These are phyloP conservation scores for Euphorbia peplus DNA, from an alignment of 345 rosid species.

Conservation along the genomic window DNA sequence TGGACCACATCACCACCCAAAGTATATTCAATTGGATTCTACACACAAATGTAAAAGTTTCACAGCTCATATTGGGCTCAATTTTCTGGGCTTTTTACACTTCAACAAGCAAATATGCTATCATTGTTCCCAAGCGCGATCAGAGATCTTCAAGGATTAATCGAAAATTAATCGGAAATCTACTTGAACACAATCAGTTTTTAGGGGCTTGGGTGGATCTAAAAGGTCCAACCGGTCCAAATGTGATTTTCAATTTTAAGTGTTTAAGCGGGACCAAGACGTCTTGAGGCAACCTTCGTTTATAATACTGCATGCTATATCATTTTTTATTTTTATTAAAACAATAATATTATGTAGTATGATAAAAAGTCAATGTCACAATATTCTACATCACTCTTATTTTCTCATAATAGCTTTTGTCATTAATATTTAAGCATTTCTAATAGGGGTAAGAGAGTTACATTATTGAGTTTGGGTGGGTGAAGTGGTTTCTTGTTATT, in stretches of 20 bases:
- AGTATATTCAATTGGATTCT: background rate
- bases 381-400: background rate
- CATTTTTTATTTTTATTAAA: background rate
- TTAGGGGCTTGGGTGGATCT: too few relatives aligned
- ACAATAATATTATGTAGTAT: too few relatives aligned
- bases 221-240: too few relatives aligned
- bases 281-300: too few relatives aligned
- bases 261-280: too few relatives aligned
- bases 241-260: too few relatives aligned
- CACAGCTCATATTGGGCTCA: background rate
- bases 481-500: background rate
- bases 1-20: constrained; percentile 21
- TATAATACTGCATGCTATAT: too few relatives aligned
- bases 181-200: too few relatives aligned
- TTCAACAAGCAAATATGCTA: background rate
- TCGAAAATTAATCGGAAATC: too few relatives aligned
- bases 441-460: background rate
- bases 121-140: too few relatives aligned
- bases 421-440: background rate
- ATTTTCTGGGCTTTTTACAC: background rate
- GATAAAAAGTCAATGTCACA: background rate
- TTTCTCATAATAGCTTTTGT: background rate
- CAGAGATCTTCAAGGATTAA: too few relatives aligned
- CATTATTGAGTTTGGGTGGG: background rate
- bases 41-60: background rate